phyloP scores from a whole-genome alignment of 306 rosid genomes.

The Rubus idaeus region DNA sequence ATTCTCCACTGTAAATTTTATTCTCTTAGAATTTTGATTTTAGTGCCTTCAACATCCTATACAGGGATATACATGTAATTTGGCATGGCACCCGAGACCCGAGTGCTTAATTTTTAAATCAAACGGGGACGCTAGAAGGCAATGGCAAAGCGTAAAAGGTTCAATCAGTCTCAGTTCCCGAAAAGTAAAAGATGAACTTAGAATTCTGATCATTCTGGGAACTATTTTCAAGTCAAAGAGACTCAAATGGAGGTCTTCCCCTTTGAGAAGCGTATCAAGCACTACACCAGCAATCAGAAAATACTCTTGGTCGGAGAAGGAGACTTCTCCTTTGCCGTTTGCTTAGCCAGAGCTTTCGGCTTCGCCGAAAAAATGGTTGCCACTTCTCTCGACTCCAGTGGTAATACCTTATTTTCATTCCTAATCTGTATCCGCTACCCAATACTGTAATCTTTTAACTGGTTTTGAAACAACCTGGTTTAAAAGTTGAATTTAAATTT shows the following conservation, averaged over 20 bases:
- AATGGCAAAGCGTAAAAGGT: background rate
- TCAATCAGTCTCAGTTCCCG: background rate
- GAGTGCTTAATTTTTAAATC: too few relatives aligned
- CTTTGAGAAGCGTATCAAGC: constrained; percentile 7
- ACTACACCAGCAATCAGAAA: background rate
- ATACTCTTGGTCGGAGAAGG: constrained; percentile 25
- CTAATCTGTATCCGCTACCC: too few relatives aligned
- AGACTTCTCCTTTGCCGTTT: constrained; percentile 23
- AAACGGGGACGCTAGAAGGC: too few relatives aligned
- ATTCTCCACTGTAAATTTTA: too few relatives aligned
- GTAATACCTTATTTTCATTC: background rate
- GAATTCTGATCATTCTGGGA: background rate
- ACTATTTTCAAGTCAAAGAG: background rate
- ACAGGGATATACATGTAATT: too few relatives aligned
- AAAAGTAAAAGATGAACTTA: background rate
- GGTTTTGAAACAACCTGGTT: background rate
- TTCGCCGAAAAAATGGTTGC: constrained; percentile 5
- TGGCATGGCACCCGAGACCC: too few relatives aligned
- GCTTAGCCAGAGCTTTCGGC: constrained; percentile 18
- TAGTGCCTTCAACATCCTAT: too few relatives aligned
- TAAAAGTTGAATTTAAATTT: background rate
- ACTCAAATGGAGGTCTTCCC: background rate
- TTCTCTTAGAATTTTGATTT: too few relatives aligned
- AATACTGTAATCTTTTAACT: background rate
- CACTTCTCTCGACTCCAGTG: constrained; percentile 20